Evolutionary conservation across 73 alveolate genomes (phyloP), one percentile per base, ranked within the genome.

Genomic region (Blepharisma japonicum): DNA sequence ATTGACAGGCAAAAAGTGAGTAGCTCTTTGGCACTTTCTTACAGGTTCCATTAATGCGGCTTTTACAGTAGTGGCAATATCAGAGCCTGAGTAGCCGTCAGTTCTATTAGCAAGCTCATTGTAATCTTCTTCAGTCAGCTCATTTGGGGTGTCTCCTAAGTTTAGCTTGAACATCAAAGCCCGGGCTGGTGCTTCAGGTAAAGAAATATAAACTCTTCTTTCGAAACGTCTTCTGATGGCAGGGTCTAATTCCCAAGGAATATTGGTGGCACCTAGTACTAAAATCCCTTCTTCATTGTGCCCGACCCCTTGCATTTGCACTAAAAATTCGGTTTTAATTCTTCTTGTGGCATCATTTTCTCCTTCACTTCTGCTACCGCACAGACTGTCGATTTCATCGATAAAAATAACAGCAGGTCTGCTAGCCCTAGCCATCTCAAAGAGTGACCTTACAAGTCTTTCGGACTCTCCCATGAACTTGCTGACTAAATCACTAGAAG

Each of bases 211-310:
- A 68, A 97, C 94, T 84, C 99, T 96, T 92, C 96, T 96, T 86
- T 96, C 98, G 70, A 97, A 97, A 74, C 99, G 92, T 68, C 99
- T 92, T 77, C 99, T 92, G 84, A 97, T 87, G 23, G 99, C 98
- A 7, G 98, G 93, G 84, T 97, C 99, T 49, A 97, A 82, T 81
- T 88, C 98, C 99, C 99, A 97, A 6, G 99, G 99, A 11, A 94
- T 82, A 87, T 97, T 97, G 55, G 99, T 95, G 23, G 99, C 99
- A n/a, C 99, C 99, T 45, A 97, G 86, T 25, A 97, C 99, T 48
- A 97, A 85, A 48, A 97, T 87, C 27, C 96, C 95, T 45, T 95
- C 91, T 81, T 94, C 90, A 74, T 94, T 93, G 80, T 90, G 83
- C 9, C 98, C 99, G 18, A 95, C 98, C 56, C 98, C 98, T 74